Percentiles rank a stretch among this genome's conserved stretches.
Conservation (phyloP, 2,329 filamentous ascomycete species). For the Curvularia sp. region DNA sequence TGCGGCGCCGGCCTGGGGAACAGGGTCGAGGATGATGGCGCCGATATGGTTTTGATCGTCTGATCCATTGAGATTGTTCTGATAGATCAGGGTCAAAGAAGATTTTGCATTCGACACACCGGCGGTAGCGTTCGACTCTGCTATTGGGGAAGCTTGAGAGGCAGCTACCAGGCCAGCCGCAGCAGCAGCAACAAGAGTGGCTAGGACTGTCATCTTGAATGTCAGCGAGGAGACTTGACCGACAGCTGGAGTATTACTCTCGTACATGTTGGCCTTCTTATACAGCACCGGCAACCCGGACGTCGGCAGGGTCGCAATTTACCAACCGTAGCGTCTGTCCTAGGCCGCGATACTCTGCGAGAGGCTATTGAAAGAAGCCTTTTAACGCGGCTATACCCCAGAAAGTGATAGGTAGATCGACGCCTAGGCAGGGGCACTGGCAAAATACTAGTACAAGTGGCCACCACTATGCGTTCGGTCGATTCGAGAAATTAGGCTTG, state of each 20-base stretch:
- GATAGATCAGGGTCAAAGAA: constrained; percentile 60
- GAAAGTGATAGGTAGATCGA: constrained; percentile 35
- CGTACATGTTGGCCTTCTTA: constrained; percentile 19
- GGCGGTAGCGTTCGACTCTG: constrained; percentile 21
- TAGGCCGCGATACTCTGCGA: constrained; percentile 26
- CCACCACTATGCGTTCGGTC: not conserved
- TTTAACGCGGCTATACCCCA: constrained; percentile 29
- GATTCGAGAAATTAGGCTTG: not conserved
- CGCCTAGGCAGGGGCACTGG: constrained; percentile 37
- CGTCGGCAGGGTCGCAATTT: constrained; percentile 22
- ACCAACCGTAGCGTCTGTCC: constrained; percentile 27
- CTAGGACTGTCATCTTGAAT: constrained; percentile 33
- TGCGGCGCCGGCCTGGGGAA: constrained; percentile 49
- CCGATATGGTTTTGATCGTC: constrained; percentile 62
- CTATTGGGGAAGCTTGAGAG: constrained; percentile 28
- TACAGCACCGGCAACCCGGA: constrained; percentile 40
- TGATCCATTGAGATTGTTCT: constrained; percentile 63
- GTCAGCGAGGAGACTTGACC: constrained; percentile 2
- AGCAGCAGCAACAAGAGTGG: constrained; percentile 32
- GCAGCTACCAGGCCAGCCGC: constrained; percentile 29
- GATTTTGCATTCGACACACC: constrained; percentile 44
- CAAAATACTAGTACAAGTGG: constrained; percentile 21
- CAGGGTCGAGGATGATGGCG: constrained; percentile 59
- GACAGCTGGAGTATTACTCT: constrained; percentile 4
- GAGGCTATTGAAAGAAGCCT: constrained; percentile 39